These are phyloP conservation scores for Trichoderma oligosporum DNA, from an alignment of 2,329 filamentous ascomycete species.

Conservation along the genomic window DNA sequence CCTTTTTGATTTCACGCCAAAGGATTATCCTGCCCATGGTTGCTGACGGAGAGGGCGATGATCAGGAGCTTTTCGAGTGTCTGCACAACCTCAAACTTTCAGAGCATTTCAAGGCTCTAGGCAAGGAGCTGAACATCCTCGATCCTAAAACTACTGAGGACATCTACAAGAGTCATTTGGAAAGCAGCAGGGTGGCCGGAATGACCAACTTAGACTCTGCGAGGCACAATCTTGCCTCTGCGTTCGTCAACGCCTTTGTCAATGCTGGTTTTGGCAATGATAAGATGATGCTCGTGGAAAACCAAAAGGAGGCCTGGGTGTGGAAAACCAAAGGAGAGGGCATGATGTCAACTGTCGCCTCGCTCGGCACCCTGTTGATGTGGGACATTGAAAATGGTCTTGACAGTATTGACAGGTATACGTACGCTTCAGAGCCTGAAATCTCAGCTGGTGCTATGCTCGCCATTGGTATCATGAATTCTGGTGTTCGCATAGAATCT, in stretches of 20 bases:
- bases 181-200: conserved; percentile 87
- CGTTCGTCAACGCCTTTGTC: conserved; percentile 94
- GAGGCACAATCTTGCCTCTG: conserved; percentile 89
- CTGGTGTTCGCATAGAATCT: conserved; percentile 81
- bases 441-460: conserved; percentile 90
- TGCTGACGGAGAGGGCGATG: conserved; percentile 60
- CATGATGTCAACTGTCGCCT: conserved; percentile 94
- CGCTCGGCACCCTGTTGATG: conserved; percentile 82
- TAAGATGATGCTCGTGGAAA: conserved; percentile 94
- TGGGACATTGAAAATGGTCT: conserved; percentile 93
- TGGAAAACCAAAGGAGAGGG: conserved; percentile 99
- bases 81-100: conserved; percentile 83
- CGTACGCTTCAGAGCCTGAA: conserved; percentile 71
- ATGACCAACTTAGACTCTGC: conserved; percentile 95
- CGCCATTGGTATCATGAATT: conserved; percentile 93
- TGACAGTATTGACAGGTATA: conserved; percentile 93
- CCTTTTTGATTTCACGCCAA: conserved; percentile 87
- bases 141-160: conserved; percentile 97
- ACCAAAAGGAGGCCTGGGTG: conserved; percentile 89
- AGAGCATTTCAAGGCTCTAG: conserved; percentile 89
- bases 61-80: conserved; percentile 73
- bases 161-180: conserved; percentile 98
- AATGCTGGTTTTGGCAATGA: conserved; percentile 95
- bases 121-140: conserved; percentile 92
- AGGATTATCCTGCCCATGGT: conserved; percentile 75